Base-by-base conservation (phyloP, 164 flowering plant genomes). In the Vitis vinifera region DNA sequence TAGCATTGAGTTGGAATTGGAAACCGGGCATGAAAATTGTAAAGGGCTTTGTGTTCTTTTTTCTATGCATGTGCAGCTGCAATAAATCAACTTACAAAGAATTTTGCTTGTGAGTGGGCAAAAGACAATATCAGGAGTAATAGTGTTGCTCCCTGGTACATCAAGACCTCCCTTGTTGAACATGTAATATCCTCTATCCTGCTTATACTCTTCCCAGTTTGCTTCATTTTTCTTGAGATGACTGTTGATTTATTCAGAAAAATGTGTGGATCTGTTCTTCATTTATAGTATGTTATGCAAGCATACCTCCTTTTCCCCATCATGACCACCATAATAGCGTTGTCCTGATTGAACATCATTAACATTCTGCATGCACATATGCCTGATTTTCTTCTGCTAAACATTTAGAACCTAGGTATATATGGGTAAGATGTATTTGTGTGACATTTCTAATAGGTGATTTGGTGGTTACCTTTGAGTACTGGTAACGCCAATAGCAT, bases 41-140 rank as follows among this genome's bases (percentile, higher is more conserved):
- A 10, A 31, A 50, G 3, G 12, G 3, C 15, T 44, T 65, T 58
- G 0, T 29, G 49, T 61, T 50, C 27, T 9, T 23, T 66, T 23
- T 80, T 50, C 51, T 61, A 1, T n/a, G n/a, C n/a, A n/a, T 68
- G 63, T 53, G 14, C 78, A 92, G 98, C 79, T 51, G 94, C 94
- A 37, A 81, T 89, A 16, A 91, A 91, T 80, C 94, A 89, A 58
- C 74, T 89, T 11, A 83, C 96, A 1, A 88, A 71, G 76, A 82
- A 79, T 61, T 76, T 92, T 81, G 96, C 98, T 57, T 91, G 94
- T 72, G 98, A 91, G 75, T 91, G 96, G 94, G 96, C 94, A 29
- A 87, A 84, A 72, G 98, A 93, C 77, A 86, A 85, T 63, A 89
- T 93, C 66, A 76, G 94, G 74, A 71, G 71, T 59, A 93, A 91